Evolutionary conservation across 108 stramenopile genomes (phyloP), one percentile per base, ranked within the genome.

Genomic region (Cyclotella atomus): DNA sequence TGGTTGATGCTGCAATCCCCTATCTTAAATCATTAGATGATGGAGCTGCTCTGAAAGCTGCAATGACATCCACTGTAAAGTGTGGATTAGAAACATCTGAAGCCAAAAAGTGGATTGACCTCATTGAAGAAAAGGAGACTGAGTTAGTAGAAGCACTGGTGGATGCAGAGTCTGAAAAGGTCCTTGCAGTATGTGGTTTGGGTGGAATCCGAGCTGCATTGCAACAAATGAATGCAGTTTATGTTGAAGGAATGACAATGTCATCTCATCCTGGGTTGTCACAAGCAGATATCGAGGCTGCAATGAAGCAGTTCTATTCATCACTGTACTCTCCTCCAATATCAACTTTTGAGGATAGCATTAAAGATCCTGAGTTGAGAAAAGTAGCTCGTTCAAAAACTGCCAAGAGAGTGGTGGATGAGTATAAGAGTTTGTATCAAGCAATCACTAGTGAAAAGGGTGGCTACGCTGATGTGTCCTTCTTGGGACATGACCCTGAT

Each of bases 321-420:
- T 91, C 91, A 2, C 75, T 95, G 28, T 95, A 84, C 57, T 86
- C 89, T 17, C 91, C 94, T 9, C 91, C 90, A 0, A 79, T 92
- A 49, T 91, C 94, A 34, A 85, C 87, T 3, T 90, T 92, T 56
- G 90, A 90, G 67, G 87, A 85, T 53, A 73, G 67, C 2, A 85
- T 95, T 33, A 90, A 89, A 71, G 94, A 95, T 86, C 89, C 91
- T 27, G 77, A 83, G 16, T 49, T 91, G 44, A 82, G 90, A 34
- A 92, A 95, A 71, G 30, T 66, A 21, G 90, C 91, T 32, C 60
- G 89, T 59, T 81, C 78, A 5, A 82, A 87, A 70, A 91, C 89
- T 62, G 90, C 91, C 14, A 49, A 73, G 23, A 79, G 72, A 34
- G 88, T 95, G 17, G 83, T 82, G 23, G 59, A 78, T 29, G 64